These are phyloP conservation scores for Jamesozyma gamospora DNA, from an alignment of 805 yeast genomes.

Conservation along the genomic window DNA sequence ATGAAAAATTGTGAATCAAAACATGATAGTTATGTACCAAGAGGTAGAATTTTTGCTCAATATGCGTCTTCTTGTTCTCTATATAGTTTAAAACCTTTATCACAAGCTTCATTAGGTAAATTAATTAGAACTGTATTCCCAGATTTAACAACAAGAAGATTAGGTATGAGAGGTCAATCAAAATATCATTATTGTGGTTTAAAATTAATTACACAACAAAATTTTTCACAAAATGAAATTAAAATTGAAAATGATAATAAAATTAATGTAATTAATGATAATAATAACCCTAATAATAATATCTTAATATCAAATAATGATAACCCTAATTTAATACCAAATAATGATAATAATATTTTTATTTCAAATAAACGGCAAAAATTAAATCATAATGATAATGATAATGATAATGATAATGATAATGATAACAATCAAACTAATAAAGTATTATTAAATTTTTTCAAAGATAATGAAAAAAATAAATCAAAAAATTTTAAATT, in stretches of 20 bases:
- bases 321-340: too few relatives aligned
- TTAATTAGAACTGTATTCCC: constrained; percentile 59
- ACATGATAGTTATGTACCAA: constrained; percentile 46
- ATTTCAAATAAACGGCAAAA: too few relatives aligned
- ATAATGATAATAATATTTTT: too few relatives aligned
- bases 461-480: constrained; percentile 5
- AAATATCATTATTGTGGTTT: constrained; percentile 83
- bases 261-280: too few relatives aligned
- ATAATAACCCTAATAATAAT: too few relatives aligned
- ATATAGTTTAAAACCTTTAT: constrained; percentile 45
- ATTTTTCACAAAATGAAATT: too few relatives aligned
- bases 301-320: too few relatives aligned
- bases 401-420: background rate
- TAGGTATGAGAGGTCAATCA: constrained; percentile 75
- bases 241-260: too few relatives aligned
- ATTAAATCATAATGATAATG: background rate
- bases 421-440: background rate
- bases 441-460: constrained; percentile 1
- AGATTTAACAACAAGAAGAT: constrained; percentile 56
- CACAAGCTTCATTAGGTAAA: constrained; percentile 74
- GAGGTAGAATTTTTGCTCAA: constrained; percentile 58
- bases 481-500: constrained; percentile 11
- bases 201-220: constrained; percentile 27
- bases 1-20: constrained; percentile 49
- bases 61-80: constrained; percentile 51